Evolutionary conservation across 441 rosid species (phyloP), one percentile per base, ranked within the genome.

Genomic region (Dalechampia spathulata): DNA sequence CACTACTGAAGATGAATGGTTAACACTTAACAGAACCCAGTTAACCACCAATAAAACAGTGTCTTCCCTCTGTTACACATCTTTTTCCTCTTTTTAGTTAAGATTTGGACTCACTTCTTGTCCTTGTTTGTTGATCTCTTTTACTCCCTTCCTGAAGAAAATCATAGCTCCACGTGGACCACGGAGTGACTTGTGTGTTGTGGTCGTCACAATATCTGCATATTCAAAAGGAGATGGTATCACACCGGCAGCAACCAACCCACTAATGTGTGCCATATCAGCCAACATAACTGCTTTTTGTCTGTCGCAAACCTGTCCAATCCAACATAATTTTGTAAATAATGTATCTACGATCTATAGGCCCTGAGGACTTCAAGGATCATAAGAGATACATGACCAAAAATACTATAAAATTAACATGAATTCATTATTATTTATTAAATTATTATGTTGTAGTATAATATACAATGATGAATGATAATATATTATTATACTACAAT

Each of bases 91-190:
- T n/a, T n/a, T 49, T 21, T 34, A n/a, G 16, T 28, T 22, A 17
- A 53, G 42, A 37, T 19, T 50, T 42, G 39, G 25, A 72, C 80
- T 58, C 61, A 89, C 99, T 83, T 92, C 99, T 81, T 92, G 62
- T 58, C 95, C 98, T 74, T 85, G 82, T 75, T 92, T 86, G 78
- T 89, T 83, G 38, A 86, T 61, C 77, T 75, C 94, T 75, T 88
- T 92, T 30, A 93, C 64, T 8, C 96, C 99, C 82, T 89, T 92
- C 74, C 90, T 81, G 73, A 82, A 92, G 84, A 92, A 88, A 67
- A 92, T 92, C 96, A 92, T 86, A 55, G 98, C 99, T 17, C 96
- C 99, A 69, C 96, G 86, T 16, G 99, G 96, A 68, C 99, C 99
- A 41, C 99, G 96, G 51, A 92, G 94, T 36, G 99, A 92, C 67